A percentile compares a stretch with the other conserved stretches of the same genome.
These are phyloP conservation scores for Paecilomyces dactylethromorphus DNA, from an alignment of 2,329 filamentous ascomycete genomes.

Conservation along the genomic window DNA sequence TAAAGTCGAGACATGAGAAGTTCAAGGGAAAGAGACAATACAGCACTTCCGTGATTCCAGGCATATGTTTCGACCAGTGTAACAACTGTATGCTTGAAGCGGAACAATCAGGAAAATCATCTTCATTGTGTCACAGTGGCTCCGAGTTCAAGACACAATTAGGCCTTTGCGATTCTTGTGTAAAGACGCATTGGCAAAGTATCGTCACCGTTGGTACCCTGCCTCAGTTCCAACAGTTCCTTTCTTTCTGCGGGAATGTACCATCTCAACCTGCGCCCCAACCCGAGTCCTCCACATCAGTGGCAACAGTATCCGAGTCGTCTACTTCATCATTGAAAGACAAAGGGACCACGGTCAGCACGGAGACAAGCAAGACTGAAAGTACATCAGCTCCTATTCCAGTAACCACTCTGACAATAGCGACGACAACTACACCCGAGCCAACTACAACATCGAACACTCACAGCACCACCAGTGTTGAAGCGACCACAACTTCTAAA, in stretches of 20 bases:
- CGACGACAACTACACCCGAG: not conserved
- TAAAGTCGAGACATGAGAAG: not conserved
- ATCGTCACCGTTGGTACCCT: not conserved
- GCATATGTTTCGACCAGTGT: constrained; percentile 47
- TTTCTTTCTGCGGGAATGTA: not conserved
- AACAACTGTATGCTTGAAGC: constrained; percentile 44
- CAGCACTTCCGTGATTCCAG: constrained; percentile 36
- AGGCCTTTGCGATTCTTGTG: not conserved
- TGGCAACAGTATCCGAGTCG: not conserved
- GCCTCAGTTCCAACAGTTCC: not conserved
- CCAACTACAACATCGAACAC: not conserved
- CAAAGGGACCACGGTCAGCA: not conserved
- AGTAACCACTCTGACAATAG: not conserved
- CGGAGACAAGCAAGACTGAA: not conserved
- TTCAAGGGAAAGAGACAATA: constrained; percentile 10
- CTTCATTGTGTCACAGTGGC: not conserved
- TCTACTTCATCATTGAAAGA: not conserved
- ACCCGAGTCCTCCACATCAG: not conserved
- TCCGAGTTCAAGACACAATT: not conserved
- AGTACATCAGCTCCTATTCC: not conserved
- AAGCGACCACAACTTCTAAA: not conserved
- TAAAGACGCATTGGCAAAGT: not conserved
- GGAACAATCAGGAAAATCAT: constrained; percentile 40
- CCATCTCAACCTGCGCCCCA: not conserved
- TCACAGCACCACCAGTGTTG: not conserved